Evolutionary conservation across 2,329 filamentous ascomycete species (phyloP), one percentile per base, ranked within the genome.

Genomic region (Ploettnerulaceae sp.): DNA sequence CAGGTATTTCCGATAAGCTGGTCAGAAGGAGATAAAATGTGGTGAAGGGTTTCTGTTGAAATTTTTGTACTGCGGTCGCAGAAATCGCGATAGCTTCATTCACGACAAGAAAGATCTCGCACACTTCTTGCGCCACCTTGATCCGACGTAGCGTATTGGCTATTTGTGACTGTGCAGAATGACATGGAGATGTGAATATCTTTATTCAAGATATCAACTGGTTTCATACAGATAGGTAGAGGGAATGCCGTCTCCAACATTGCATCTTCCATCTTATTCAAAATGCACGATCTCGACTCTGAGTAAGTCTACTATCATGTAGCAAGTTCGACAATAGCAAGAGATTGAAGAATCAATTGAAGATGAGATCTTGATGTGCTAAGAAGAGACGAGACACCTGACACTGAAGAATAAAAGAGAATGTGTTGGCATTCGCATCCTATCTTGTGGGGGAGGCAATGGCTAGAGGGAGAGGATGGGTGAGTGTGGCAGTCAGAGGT

Each of bases 11-110:
- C n/a, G n/a, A n/a, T n/a, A n/a, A n/a, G n/a, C n/a, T n/a, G n/a
- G n/a, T n/a, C 26, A 29, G 26, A 8, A 29, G 26, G 14, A 8
- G 3, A 29, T 29, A 45, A 24, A 51, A 47, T 31, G 40, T 49
- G 41, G 50, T 49, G 52, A 48, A 48, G 40, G 46, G 18, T 32
- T 26, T 21, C 9, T 40, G 26, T 31, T 21, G 42, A 22, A 25
- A 28, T 9, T 52, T 47, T 24, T 41, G 45, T 45, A 9, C 42
- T 28, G 49, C n/a, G 15, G 20, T 24, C 42, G 31, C 32, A 29
- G 49, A 53, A 47, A 33, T 57, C 48, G 52, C 42, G 56, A 58
- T 57, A 49, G 53, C 56, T 52, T 58, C 56, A 58, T 44, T 43
- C 41, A 32, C 40, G 36, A 46, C 17, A 46, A 42, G 32, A 39